Conservation (phyloP, 1,284 basidiomycete genomes). For the Tetrapyrgos nigripes region DNA sequence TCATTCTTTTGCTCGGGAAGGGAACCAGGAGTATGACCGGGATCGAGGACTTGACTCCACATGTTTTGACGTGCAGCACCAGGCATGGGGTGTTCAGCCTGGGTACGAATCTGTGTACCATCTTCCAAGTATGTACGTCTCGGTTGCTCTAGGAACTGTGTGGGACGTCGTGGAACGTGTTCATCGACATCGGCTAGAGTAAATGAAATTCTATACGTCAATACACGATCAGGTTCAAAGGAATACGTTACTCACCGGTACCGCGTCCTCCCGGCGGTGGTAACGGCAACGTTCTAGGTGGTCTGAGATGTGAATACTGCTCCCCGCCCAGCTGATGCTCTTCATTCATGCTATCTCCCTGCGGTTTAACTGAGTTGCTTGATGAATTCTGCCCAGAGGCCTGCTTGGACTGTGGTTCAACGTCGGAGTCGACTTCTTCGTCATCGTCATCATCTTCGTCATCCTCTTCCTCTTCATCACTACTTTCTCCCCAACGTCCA, state of each 20-base stretch:
- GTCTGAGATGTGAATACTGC: constrained; percentile 43
- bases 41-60: constrained; percentile 88
- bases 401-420: constrained; percentile 41
- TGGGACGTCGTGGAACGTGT: constrained; percentile 32
- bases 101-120: constrained; percentile 50
- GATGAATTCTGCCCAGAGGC: constrained; percentile 30
- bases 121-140: constrained; percentile 53
- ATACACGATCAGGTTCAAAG: constrained; percentile 10
- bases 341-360: constrained; percentile 25
- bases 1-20: constrained; percentile 41
- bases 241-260: constrained; percentile 15
- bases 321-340: background rate
- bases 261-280: constrained; percentile 44
- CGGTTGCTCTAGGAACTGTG: constrained; percentile 51
- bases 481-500: constrained; percentile 78
- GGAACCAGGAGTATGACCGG: constrained; percentile 55
- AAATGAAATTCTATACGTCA: constrained; percentile 23
- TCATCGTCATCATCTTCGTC: constrained; percentile 80
- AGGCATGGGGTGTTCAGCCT: constrained; percentile 57
- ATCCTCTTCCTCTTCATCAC: constrained; percentile 83
- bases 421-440: constrained; percentile 72
- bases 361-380: constrained; percentile 30
- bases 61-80: constrained; percentile 69
- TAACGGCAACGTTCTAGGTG: constrained; percentile 53
- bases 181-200: constrained; percentile 24